Conservation (phyloP, 345 rosid genomes). For the Arabis hirsuta region DNA sequence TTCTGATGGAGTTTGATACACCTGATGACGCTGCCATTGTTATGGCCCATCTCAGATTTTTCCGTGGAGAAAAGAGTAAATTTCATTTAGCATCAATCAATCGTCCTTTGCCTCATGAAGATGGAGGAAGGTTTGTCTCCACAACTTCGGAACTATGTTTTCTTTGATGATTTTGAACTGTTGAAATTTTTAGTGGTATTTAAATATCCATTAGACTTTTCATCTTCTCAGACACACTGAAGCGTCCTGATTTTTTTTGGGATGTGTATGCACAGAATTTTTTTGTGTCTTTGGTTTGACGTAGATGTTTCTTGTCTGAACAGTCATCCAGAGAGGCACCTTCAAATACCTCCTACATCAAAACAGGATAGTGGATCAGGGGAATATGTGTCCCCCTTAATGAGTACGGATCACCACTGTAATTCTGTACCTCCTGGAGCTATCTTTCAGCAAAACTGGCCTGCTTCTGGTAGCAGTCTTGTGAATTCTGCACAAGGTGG, state of each 20-base stretch:
- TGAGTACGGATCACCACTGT: conserved; percentile 57
- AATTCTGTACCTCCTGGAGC: conserved; percentile 50
- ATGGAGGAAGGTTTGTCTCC: conserved; percentile 58
- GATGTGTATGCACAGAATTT: background rate
- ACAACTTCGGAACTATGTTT: conserved; percentile 29
- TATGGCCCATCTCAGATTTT: conserved; percentile 82
- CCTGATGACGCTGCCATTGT: conserved; percentile 91
- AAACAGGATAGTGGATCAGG: conserved; percentile 65
- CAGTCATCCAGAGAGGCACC: conserved; percentile 64
- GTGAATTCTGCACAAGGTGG: conserved; percentile 61
- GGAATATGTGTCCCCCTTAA: conserved; percentile 72
- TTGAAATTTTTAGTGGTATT: conserved; percentile 6
- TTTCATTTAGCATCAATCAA: conserved; percentile 51
- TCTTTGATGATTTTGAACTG: conserved; percentile 15
- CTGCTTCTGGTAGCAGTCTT: conserved; percentile 49
- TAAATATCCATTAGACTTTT: background rate
- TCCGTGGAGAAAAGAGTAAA: conserved; percentile 64
- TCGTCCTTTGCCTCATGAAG: conserved; percentile 62
- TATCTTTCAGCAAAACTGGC: conserved; percentile 62
- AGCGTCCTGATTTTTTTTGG: conserved; percentile 25
- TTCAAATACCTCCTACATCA: conserved; percentile 49
- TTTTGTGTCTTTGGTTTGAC: conserved; percentile 30
- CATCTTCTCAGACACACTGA: conserved; percentile 22
- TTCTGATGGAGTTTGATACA: conserved; percentile 88
- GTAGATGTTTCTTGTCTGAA: conserved; percentile 38